These are phyloP conservation scores for Kluyveromyces siamensis DNA, from an alignment of 805 yeast genomes.

Conservation along the genomic window DNA sequence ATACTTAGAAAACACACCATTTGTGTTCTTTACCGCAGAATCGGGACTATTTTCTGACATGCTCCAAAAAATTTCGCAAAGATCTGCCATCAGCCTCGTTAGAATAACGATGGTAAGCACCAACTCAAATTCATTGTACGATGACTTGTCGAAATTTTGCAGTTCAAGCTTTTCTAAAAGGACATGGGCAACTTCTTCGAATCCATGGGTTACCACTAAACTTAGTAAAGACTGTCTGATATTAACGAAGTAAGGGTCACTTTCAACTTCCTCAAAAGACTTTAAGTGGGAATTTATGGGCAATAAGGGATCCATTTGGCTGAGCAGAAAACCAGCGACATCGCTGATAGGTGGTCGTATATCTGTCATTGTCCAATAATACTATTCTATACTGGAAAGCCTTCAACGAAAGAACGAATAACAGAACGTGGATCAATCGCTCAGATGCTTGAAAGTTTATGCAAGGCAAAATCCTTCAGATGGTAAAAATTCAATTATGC, in stretches of 20 bases:
- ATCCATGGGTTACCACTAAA: slow-evolving; percentile 7
- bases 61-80: slow-evolving; percentile 34
- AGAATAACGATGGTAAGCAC: slow-evolving; percentile 27
- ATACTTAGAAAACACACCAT: slow-evolving; percentile 14
- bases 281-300: slow-evolving; percentile 8
- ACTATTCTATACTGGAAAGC: no score
- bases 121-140: not conserved
- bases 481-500: no score
- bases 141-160: not conserved
- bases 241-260: slow-evolving; percentile 7
- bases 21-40: slow-evolving; percentile 11
- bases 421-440: no score
- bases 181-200: slow-evolving; percentile 4
- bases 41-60: slow-evolving; percentile 17
- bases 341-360: not conserved
- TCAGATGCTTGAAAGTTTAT: no score
- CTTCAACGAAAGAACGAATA: no score
- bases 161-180: not conserved
- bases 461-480: no score
- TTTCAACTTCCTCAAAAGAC: slow-evolving; percentile 13
- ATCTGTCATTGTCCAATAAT: not conserved
- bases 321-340: not conserved
- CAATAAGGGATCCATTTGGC: slow-evolving; percentile 4
- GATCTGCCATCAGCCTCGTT: slow-evolving; percentile 33
- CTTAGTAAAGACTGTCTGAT: slow-evolving; percentile 9